These are phyloP conservation scores for Trypanosoma mega DNA, from an alignment of 208 protist genomes.

Conservation along the genomic window DNA sequence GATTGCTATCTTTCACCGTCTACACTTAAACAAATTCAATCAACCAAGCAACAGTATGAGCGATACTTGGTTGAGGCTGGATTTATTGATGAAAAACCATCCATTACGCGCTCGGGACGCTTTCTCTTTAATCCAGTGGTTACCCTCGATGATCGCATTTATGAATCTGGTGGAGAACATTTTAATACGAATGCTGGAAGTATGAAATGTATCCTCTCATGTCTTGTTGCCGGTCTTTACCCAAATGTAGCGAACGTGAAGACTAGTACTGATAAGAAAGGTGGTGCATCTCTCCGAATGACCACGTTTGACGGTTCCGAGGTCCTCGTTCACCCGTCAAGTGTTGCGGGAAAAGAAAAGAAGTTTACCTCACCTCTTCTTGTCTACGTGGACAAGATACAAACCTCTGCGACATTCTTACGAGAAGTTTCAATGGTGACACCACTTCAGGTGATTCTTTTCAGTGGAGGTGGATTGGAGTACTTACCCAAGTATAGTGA, in stretches of 20 bases:
- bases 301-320: conserved; percentile 82
- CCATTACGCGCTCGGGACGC: conserved; percentile 24
- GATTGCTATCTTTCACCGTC: conserved; percentile 78
- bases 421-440: conserved; percentile 89
- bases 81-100: conserved; percentile 68
- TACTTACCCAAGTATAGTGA: conserved; percentile 80
- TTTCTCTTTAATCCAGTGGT: conserved; percentile 69
- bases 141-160: conserved; percentile 70
- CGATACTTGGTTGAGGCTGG: conserved; percentile 89
- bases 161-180: conserved; percentile 75
- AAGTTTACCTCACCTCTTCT: conserved; percentile 74
- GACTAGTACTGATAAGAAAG: conserved; percentile 16
- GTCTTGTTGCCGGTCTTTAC: conserved; percentile 94
- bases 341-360: conserved; percentile 78
- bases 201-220: conserved; percentile 84
- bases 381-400: conserved; percentile 94
- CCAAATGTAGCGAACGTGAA: conserved; percentile 90
- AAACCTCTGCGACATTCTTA: conserved; percentile 92
- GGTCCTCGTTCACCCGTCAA: conserved; percentile 89
- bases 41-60: conserved; percentile 92
- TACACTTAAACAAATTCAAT: conserved; percentile 84
- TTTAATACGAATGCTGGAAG: conserved; percentile 89
- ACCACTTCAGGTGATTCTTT: conserved; percentile 92
- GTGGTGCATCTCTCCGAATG: conserved; percentile 18
- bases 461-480: conserved; percentile 82